These are phyloP conservation scores for Trametes punicea DNA, from an alignment of 768 basidiomycete species.

Conservation along the genomic window DNA sequence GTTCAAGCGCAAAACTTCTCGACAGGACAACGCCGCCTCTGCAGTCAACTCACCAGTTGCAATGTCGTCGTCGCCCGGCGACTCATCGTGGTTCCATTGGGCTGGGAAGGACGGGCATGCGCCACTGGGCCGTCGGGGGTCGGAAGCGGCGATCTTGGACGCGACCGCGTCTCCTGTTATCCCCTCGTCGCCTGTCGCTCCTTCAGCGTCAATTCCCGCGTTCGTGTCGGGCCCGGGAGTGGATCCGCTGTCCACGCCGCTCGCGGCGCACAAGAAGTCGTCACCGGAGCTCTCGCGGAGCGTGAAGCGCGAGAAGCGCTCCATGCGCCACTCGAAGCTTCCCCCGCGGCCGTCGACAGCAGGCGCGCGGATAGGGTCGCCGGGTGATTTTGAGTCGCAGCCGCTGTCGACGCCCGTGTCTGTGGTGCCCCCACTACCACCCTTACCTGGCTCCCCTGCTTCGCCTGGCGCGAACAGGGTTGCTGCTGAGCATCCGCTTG, in stretches of 20 bases:
- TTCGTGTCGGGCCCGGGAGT: slow-evolving; percentile 14
- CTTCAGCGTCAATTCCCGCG: slow-evolving; percentile 9
- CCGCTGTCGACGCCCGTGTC: slow-evolving; percentile 12
- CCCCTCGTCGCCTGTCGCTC: background rate
- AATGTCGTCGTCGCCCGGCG: background rate
- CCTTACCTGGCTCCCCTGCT: slow-evolving; percentile 22
- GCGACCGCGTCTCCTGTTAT: background rate
- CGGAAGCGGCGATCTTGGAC: slow-evolving; percentile 12
- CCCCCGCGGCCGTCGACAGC: slow-evolving; percentile 40
- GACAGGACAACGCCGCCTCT: slow-evolving; percentile 8
- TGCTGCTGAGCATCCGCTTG: background rate
- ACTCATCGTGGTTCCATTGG: background rate
- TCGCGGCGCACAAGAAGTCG: slow-evolving; percentile 23
- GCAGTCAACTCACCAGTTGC: slow-evolving; percentile 11
- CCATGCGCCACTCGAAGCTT: slow-evolving; percentile 15
- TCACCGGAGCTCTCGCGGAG: slow-evolving; percentile 19
- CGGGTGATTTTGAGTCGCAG: slow-evolving; percentile 7
- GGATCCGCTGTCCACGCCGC: background rate
- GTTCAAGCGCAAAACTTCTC: slow-evolving; percentile 55
- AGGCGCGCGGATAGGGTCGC: slow-evolving; percentile 25
- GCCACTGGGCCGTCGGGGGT: slow-evolving; percentile 1
- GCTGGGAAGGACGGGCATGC: background rate
- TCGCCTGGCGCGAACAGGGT: slow-evolving; percentile 4
- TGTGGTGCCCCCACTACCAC: slow-evolving; percentile 17
- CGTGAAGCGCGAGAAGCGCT: slow-evolving; percentile 6